Evolutionary conservation across 371 early-diverging fungal genomes (phyloP).

Genomic region (Coemansia sp.): DNA sequence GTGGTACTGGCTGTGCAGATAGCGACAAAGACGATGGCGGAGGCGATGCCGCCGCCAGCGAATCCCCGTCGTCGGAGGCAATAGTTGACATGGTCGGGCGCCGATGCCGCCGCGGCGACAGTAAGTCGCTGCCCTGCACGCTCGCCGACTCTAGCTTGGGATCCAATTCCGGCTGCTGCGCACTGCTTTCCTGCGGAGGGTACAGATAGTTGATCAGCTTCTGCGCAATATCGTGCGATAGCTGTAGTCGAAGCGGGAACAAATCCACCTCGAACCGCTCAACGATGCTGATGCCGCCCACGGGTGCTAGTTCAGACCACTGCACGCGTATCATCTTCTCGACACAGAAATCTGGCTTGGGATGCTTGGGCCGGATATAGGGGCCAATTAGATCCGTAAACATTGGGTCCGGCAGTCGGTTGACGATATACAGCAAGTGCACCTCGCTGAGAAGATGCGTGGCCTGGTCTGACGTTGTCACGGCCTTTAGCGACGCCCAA

Average conservation of each 20-base stretch:
- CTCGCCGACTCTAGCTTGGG: no score
- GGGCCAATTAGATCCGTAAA: constrained; percentile 73
- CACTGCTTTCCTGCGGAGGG: constrained; percentile 55
- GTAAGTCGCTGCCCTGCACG: neutral
- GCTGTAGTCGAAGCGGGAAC: constrained; percentile 73
- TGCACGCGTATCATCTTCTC: constrained; percentile 82
- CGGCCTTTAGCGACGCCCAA: constrained; percentile 43
- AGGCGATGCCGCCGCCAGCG: neutral
- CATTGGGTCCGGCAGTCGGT: constrained; percentile 57
- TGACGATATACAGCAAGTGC: constrained; percentile 67
- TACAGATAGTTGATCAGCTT: constrained; percentile 75
- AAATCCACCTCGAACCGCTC: constrained; percentile 85
- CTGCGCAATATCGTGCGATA: constrained; percentile 77
- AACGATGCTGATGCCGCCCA: constrained; percentile 83
- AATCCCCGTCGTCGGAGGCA: neutral
- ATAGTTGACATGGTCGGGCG: constrained; percentile 2
- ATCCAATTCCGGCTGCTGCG: no score
- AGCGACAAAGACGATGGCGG: neutral
- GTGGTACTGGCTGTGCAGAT: neutral
- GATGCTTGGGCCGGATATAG: constrained; percentile 55
- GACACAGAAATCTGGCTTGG: constrained; percentile 60
- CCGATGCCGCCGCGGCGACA: constrained; percentile 3
- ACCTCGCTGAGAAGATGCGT: constrained; percentile 64
- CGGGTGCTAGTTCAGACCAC: constrained; percentile 74
- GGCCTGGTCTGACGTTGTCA: constrained; percentile 53